Conservation (phyloP, 768 basidiomycete species). For the Grammothele lineata region DNA sequence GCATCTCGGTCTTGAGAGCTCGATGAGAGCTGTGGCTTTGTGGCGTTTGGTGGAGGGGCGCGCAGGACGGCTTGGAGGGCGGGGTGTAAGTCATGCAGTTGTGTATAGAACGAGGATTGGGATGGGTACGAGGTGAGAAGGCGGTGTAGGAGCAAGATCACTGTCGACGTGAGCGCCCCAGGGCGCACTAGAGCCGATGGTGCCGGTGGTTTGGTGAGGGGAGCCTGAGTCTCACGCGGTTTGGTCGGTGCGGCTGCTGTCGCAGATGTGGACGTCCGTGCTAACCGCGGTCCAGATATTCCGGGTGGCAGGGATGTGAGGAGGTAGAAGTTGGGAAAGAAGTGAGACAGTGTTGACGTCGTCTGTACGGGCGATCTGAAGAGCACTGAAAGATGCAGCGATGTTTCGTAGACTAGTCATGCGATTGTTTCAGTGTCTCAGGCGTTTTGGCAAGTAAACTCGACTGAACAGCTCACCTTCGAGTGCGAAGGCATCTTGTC, state of each 20-base stretch:
- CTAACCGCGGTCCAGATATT: too few species aligned
- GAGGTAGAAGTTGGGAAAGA: slow-evolving; percentile 48
- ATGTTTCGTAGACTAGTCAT: slow-evolving; percentile 65
- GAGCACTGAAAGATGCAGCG: slow-evolving; percentile 57
- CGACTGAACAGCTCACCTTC: slow-evolving; percentile 73
- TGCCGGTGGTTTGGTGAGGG: not conserved
- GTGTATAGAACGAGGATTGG: slow-evolving; percentile 51
- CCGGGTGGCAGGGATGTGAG: slow-evolving; percentile 10
- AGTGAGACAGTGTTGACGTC: slow-evolving; percentile 54
- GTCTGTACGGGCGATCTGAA: slow-evolving; percentile 62
- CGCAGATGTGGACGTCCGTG: too few species aligned
- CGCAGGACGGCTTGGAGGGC: slow-evolving; percentile 23
- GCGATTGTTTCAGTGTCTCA: too few species aligned
- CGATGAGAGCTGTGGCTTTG: slow-evolving; percentile 1
- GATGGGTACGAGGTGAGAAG: slow-evolving; percentile 60
- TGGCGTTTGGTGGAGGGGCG: not conserved
- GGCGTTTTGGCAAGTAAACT: too few species aligned
- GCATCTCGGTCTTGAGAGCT: too few species aligned
- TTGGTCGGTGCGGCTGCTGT: too few species aligned
- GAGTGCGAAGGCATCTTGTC: slow-evolving; percentile 56
- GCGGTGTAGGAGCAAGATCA: slow-evolving; percentile 56
- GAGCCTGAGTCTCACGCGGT: too few species aligned
- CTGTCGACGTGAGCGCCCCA: slow-evolving; percentile 26
- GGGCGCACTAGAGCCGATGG: slow-evolving; percentile 3
- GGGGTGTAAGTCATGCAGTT: slow-evolving; percentile 37